Conservation (phyloP, 805 yeast genomes). For the Dipodascus albidus region DNA sequence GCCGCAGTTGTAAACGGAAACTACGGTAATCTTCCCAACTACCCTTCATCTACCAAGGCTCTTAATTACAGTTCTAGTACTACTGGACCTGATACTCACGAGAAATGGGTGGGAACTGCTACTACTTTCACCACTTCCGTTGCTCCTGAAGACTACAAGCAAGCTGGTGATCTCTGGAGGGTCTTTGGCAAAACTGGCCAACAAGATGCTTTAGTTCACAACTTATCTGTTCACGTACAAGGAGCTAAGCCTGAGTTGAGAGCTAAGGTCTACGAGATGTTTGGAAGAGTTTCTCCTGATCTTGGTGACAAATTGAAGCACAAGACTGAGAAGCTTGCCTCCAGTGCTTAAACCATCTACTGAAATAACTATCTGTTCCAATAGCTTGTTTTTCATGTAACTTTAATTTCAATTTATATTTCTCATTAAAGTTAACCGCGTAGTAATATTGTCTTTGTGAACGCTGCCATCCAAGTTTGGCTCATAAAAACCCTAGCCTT, state of each 20-base stretch:
- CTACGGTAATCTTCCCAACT: constrained; percentile 69
- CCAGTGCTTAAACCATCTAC: no score
- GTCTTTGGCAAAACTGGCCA: constrained; percentile 70
- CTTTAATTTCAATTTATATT: not conserved
- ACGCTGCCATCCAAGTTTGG: no score
- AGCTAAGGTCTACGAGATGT: constrained; percentile 64
- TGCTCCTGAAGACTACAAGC: constrained; percentile 61
- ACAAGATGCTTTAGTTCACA: constrained; percentile 70
- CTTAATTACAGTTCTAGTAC: constrained; percentile 24
- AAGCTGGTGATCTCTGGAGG: constrained; percentile 66
- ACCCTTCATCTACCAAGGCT: constrained; percentile 21
- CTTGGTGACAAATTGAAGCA: constrained; percentile 44
- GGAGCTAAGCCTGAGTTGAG: constrained; percentile 65
- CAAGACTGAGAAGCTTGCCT: not conserved
- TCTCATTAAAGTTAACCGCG: no score
- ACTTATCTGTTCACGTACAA: constrained; percentile 58
- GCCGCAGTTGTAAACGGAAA: constrained; percentile 59
- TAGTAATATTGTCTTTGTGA: no score
- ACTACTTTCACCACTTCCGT: constrained; percentile 52
- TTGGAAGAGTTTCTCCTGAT: constrained; percentile 54
- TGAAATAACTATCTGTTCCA: no score
- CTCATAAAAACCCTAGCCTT: not conserved
- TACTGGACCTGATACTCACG: constrained; percentile 43
- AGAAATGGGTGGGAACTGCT: constrained; percentile 73
- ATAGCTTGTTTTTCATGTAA: no score